phyloP scores from a whole-genome alignment of 805 yeast genomes.

The Spathaspora sp. region DNA sequence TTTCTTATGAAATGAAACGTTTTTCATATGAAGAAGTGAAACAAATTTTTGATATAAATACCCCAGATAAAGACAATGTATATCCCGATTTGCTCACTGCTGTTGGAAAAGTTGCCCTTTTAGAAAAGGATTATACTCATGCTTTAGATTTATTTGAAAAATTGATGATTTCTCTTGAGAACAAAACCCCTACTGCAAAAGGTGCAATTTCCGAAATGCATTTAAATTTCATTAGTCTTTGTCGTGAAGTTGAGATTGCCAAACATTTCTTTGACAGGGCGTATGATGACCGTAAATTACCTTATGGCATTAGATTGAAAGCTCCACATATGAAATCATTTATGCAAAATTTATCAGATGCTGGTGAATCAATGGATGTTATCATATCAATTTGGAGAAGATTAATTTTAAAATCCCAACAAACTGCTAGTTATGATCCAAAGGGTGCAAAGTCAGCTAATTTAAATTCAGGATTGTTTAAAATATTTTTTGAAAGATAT shows the following conservation, averaged over 20 bases:
- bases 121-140: constrained; percentile 58
- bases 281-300: constrained; percentile 56
- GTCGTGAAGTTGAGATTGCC: constrained; percentile 69
- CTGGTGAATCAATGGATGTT: constrained; percentile 53
- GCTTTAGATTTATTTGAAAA: constrained; percentile 65
- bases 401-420: constrained; percentile 55
- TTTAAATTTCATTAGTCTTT: constrained; percentile 72
- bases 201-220: constrained; percentile 70
- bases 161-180: constrained; percentile 50
- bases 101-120: constrained; percentile 69
- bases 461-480: constrained; percentile 64
- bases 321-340: constrained; percentile 69
- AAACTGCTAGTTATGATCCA: constrained; percentile 13
- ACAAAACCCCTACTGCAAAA: constrained; percentile 24
- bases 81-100: constrained; percentile 57
- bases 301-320: constrained; percentile 67
- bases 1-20: constrained; percentile 59
- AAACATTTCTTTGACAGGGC: constrained; percentile 74
- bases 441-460: constrained; percentile 60
- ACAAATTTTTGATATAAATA: constrained; percentile 47
- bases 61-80: constrained; percentile 23
- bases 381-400: constrained; percentile 61
- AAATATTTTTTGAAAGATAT: constrained; percentile 60
- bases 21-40: constrained; percentile 58
- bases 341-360: constrained; percentile 55